Percentiles rank a stretch among this genome's conserved stretches.
Conservation (phyloP, 805 yeast genomes). For the Schwanniomyces vanrijiae region DNA sequence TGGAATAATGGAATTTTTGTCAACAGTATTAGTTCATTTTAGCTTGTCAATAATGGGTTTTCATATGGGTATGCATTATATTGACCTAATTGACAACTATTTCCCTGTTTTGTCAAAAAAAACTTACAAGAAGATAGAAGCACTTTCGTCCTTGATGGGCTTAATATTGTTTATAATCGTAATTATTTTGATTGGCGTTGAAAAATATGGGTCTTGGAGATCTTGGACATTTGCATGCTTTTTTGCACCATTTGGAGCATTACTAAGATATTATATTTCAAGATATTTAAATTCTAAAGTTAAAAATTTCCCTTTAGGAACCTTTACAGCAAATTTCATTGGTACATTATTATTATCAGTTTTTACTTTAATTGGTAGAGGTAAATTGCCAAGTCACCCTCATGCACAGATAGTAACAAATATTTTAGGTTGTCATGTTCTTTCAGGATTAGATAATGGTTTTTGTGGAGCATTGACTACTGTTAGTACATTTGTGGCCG, state of each 20-base stretch:
- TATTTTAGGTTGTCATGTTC: slow-evolving; percentile 46
- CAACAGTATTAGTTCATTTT: slow-evolving; percentile 61
- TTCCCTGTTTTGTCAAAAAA: slow-evolving; percentile 14
- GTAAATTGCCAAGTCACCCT: slow-evolving; percentile 23
- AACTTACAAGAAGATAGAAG: slow-evolving; percentile 21
- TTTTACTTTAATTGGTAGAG: slow-evolving; percentile 45
- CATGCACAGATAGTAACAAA: slow-evolving; percentile 27
- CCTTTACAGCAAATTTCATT: slow-evolving; percentile 46
- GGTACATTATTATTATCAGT: slow-evolving; percentile 48
- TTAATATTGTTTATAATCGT: slow-evolving; percentile 25
- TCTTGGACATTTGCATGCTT: slow-evolving; percentile 67
- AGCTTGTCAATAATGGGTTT: slow-evolving; percentile 62
- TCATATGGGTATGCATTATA: slow-evolving; percentile 56
- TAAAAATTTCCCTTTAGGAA: slow-evolving; percentile 54
- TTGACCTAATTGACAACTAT: slow-evolving; percentile 22
- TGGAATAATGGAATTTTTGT: slow-evolving; percentile 73
- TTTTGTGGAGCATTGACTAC: slow-evolving; percentile 74
- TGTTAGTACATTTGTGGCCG: slow-evolving; percentile 75
- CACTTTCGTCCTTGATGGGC: slow-evolving; percentile 19
- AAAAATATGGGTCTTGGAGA: slow-evolving; percentile 48
- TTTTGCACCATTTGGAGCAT: slow-evolving; percentile 73
- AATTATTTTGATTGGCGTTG: slow-evolving; percentile 43
- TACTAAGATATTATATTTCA: slow-evolving; percentile 55
- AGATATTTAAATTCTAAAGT: slow-evolving; percentile 43
- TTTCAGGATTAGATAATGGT: slow-evolving; percentile 60